A percentile compares a stretch with the other conserved stretches of the same genome.
Evolutionary conservation across 768 basidiomycete genomes (phyloP).

Genomic region (Kwoniella newhampshirensis): DNA sequence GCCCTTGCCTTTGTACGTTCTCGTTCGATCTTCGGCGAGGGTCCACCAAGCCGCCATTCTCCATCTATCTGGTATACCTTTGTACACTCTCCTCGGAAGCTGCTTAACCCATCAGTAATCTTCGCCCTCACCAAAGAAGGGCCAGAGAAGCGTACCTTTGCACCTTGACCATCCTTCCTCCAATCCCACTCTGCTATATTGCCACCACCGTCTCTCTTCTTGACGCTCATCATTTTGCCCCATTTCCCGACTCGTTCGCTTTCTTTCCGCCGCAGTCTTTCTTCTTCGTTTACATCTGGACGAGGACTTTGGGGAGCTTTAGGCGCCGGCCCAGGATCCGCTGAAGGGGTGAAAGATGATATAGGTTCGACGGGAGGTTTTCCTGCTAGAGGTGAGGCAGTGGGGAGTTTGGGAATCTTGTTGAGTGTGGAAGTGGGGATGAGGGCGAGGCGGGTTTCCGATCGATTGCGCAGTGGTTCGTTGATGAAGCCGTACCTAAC

Average conservation of each 20-base stretch:
- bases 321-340: conserved; percentile 57
- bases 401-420: conserved; percentile 58
- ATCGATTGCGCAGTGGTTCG: conserved; percentile 61
- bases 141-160: conserved; percentile 58
- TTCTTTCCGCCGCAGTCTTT: conserved; percentile 60
- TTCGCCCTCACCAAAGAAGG: conserved; percentile 7
- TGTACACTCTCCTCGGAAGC: conserved; percentile 72
- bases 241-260: conserved; percentile 79
- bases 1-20: conserved; percentile 22
- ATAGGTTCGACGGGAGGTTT: conserved; percentile 34
- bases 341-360: conserved; percentile 30
- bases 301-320: conserved; percentile 28
- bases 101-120: conserved; percentile 23
- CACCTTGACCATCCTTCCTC: conserved; percentile 62
- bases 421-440: conserved; percentile 64
- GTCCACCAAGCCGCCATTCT: conserved; percentile 87
- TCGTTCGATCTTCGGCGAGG: conserved; percentile 59
- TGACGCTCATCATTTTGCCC: conserved; percentile 75
- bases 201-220: conserved; percentile 68
- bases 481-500: conserved; percentile 88
- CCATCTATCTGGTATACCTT: conserved; percentile 97
- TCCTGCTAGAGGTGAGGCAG: conserved; percentile 31
- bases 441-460: conserved; percentile 73
- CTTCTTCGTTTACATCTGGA: conserved; percentile 51
- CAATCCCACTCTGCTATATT: conserved; percentile 75